These are phyloP conservation scores for Centella asiatica DNA, from an alignment of 129 eudicot genomes.

Conservation along the genomic window DNA sequence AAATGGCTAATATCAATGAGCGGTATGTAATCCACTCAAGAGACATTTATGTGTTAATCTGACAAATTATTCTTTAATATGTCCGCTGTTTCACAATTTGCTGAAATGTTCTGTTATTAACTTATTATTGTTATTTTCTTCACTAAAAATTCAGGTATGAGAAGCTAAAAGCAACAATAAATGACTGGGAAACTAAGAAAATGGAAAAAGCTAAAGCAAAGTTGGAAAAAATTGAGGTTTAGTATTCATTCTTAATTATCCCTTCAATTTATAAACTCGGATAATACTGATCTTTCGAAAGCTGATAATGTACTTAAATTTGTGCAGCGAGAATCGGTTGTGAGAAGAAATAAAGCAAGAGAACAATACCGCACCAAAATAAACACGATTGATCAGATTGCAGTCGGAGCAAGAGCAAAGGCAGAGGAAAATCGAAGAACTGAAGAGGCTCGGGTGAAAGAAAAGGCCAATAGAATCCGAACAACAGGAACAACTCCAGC, in stretches of 20 bases:
- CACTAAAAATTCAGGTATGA: conserved; percentile 43
- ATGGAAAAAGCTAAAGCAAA: conserved; percentile 46
- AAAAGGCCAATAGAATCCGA: conserved; percentile 64
- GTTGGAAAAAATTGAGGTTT: conserved; percentile 46
- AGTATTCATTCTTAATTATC: neutral
- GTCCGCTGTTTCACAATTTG: neutral
- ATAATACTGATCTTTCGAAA: neutral
- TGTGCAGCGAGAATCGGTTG: conserved; percentile 51
- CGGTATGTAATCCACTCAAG: conserved; percentile 21
- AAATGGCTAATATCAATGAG: conserved; percentile 46
- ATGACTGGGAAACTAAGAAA: conserved; percentile 85
- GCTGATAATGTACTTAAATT: conserved; percentile 12
- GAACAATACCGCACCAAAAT: conserved; percentile 30
- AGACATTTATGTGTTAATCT: neutral
- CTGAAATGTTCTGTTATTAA: neutral
- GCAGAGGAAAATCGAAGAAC: conserved; percentile 43
- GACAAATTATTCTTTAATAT: neutral
- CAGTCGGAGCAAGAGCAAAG: conserved; percentile 46
- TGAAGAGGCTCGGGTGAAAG: conserved; percentile 54
- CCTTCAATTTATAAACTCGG: neutral
- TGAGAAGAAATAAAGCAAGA: conserved; percentile 40
- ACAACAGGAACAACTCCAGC: conserved; percentile 70
- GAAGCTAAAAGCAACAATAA: conserved; percentile 49
- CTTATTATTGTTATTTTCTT: too few relatives aligned
- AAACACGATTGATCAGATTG: conserved; percentile 41